These are phyloP conservation scores for Botryotinia convoluta DNA, from an alignment of 2,329 filamentous ascomycete species.

Conservation along the genomic window DNA sequence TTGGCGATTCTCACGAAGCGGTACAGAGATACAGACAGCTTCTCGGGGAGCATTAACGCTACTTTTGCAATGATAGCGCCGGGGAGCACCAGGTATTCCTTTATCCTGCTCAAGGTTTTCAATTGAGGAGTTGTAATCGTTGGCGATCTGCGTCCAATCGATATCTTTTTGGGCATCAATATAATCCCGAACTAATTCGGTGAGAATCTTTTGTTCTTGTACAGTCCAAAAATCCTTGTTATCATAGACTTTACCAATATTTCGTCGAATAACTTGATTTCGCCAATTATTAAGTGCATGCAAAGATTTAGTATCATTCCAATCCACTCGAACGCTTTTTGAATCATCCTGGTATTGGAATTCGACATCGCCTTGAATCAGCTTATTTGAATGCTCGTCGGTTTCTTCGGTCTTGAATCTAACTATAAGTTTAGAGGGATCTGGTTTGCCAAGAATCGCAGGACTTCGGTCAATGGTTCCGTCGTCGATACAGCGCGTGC, in stretches of 20 bases:
- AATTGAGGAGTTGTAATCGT: neutral
- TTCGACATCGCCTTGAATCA: neutral
- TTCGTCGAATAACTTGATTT: constrained; percentile 5
- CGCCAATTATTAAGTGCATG: constrained; percentile 3
- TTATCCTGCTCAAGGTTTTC: neutral
- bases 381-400: neutral
- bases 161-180: neutral
- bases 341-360: neutral
- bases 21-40: constrained; percentile 9
- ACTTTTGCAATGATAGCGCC: neutral
- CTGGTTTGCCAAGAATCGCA: neutral
- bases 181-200: neutral
- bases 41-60: neutral
- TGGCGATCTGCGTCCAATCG: constrained; percentile 4
- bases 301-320: neutral
- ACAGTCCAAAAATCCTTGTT: constrained; percentile 1
- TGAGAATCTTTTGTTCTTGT: constrained; percentile 1
- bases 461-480: neutral
- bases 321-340: neutral
- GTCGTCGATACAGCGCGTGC: constrained; percentile 6
- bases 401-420: neutral
- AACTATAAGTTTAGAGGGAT: neutral
- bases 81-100: constrained; percentile 5
- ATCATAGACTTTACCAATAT: neutral
- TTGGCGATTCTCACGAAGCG: neutral